These are phyloP conservation scores for Collariella sp. DNA, from an alignment of 495 filamentous ascomycete genomes.

Conservation along the genomic window DNA sequence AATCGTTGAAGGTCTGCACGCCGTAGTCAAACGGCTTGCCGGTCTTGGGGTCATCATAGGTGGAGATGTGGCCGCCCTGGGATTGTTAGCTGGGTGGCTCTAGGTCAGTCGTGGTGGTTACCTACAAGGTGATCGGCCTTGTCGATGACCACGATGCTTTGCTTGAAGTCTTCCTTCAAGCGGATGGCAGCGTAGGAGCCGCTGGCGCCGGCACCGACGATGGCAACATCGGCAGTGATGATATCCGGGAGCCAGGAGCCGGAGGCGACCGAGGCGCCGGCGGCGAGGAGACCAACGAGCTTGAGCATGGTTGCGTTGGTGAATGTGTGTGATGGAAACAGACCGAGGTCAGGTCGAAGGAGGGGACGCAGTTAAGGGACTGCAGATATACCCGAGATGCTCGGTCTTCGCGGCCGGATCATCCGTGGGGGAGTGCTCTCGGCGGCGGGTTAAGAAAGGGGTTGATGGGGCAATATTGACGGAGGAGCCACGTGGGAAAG, in stretches of 20 bases:
- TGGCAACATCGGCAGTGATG: constrained; percentile 24
- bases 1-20: constrained; percentile 28
- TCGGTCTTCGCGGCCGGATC: too few relatives aligned
- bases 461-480: neutral
- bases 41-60: constrained; percentile 32
- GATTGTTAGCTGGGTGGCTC: neutral
- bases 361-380: neutral
- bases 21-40: constrained; percentile 34
- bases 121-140: constrained; percentile 32
- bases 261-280: neutral
- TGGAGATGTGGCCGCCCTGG: constrained; percentile 39
- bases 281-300: neutral
- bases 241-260: neutral
- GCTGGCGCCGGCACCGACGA: constrained; percentile 43
- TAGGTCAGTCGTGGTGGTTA: neutral
- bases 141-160: constrained; percentile 38
- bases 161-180: constrained; percentile 35
- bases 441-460: too few relatives aligned
- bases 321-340: neutral
- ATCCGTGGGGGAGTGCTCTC: neutral
- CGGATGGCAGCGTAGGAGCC: constrained; percentile 42
- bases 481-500: neutral
- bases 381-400: neutral
- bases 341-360: neutral
- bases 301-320: neutral